These are phyloP conservation scores for Nicotiana tabacum DNA, from an alignment of 257 asterid genomes.

Conservation along the genomic window DNA sequence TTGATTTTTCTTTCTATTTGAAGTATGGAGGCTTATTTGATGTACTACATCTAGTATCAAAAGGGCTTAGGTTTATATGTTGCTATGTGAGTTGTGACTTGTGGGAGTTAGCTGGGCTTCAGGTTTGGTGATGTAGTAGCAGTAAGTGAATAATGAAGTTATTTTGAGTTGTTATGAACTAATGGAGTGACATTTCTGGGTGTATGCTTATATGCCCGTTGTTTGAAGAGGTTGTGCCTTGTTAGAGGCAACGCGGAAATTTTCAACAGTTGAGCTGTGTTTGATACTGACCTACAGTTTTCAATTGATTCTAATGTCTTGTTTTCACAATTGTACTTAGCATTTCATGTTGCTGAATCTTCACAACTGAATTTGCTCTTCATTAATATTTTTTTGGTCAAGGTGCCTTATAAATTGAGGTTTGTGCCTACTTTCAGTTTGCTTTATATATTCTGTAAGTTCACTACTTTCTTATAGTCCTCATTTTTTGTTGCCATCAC, in stretches of 20 bases:
- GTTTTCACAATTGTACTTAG: neutral
- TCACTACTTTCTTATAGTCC: neutral
- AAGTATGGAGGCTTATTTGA: slow-evolving; percentile 1
- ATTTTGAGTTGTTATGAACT: neutral
- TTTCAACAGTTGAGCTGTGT: neutral
- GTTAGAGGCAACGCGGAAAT: neutral
- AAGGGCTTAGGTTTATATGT: neutral
- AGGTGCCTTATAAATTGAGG: neutral
- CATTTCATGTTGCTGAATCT: neutral
- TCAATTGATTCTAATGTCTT: neutral
- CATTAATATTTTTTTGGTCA: neutral
- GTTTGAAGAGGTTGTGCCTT: neutral
- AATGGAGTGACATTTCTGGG: neutral
- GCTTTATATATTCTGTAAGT: neutral
- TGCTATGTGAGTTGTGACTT: neutral
- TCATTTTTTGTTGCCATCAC: neutral
- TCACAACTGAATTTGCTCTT: neutral
- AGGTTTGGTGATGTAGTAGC: neutral
- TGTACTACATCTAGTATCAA: neutral
- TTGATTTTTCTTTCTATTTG: neutral
- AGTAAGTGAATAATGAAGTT: neutral
- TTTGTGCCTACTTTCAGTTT: neutral
- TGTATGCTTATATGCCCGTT: neutral
- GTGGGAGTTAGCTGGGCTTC: neutral
- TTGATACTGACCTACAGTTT: neutral